Evolutionary conservation across 805 yeast species (phyloP), one percentile per base, ranked within the genome.

Genomic region (Pichia kluyveri): DNA sequence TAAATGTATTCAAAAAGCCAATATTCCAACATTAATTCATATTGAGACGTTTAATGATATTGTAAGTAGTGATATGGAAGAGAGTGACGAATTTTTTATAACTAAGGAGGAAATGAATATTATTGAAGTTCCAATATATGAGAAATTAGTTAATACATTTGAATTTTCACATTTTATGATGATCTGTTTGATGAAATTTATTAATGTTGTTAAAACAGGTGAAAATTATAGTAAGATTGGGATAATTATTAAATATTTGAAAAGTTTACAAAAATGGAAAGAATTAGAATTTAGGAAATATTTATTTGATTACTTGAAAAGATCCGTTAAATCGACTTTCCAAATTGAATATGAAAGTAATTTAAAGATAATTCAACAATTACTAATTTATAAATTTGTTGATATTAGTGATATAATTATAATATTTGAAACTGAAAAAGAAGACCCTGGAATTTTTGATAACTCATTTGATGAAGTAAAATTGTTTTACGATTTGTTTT

Each of bases 201-300:
- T 60, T 47, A 61, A 56, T 41, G 38, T 48, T 12, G 45, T 61
- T 28, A 64, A 58, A 42, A 38, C 39, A 9, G 58, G 56, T 19
- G 53, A 56, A 38, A 56, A 52, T 8, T 38, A 34, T 26, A 47
- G 48, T 18, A 47, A 51, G 23, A 44, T 46, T 2, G 6, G 32
- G 1, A 39, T 56, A 5, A 46, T 55, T 12, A 37, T 47, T 3
- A 47, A 50, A 11, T 52, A 62, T 30, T 37, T 65, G 50, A 55
- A 48, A 38, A 43, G 49, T 31, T 46, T 75, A 61, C 59, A 71
- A 62, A 50, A 49, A 47, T 72, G 67, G 79, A 75, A 54, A 58
- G 72, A 34, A 50, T 50, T 46, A 11, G 68, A 63, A 27, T 66
- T 67, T 48, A 49, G 48, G 4, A 56, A 41, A 23, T 49, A 59